These are phyloP conservation scores for Vinca minor DNA, from an alignment of 257 asterid species.

Conservation along the genomic window DNA sequence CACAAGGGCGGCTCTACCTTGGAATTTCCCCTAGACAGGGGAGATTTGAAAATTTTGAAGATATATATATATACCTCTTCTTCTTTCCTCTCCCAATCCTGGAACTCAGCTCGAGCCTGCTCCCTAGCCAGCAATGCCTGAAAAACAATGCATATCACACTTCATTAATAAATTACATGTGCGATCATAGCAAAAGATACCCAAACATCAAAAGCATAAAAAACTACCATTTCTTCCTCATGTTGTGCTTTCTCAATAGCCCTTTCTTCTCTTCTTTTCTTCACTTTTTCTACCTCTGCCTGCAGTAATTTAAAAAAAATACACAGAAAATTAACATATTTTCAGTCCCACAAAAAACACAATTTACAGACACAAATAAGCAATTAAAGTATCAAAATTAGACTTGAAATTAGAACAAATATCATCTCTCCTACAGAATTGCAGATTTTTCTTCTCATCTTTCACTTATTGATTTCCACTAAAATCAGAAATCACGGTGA, in stretches of 20 bases:
- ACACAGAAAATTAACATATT: conserved; percentile 2
- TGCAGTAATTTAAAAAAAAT: conserved; percentile 22
- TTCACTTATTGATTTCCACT: background rate
- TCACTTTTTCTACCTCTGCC: conserved; percentile 94
- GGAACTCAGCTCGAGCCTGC: conserved; percentile 95
- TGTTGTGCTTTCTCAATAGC: conserved; percentile 94
- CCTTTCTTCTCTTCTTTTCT: conserved; percentile 94
- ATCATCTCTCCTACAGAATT: background rate
- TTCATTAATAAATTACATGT: background rate
- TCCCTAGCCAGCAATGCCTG: conserved; percentile 86
- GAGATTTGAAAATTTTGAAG: too few species aligned
- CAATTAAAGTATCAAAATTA: background rate
- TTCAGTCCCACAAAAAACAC: background rate
- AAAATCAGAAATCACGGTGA: background rate
- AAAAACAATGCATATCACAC: conserved; percentile 12
- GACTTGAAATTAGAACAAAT: background rate
- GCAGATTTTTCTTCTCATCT: background rate
- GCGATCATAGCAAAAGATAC: background rate
- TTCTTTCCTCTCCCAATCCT: conserved; percentile 99
- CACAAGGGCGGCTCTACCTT: too few species aligned
- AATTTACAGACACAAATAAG: background rate
- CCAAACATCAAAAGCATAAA: conserved; percentile 9
- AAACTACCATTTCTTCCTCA: conserved; percentile 83
- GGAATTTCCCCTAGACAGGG: too few species aligned
- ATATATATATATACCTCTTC: conserved; percentile 76